Evolutionary conservation across 2,329 filamentous ascomycete species (phyloP).

Genomic region (Gnomoniopsis sp.): DNA sequence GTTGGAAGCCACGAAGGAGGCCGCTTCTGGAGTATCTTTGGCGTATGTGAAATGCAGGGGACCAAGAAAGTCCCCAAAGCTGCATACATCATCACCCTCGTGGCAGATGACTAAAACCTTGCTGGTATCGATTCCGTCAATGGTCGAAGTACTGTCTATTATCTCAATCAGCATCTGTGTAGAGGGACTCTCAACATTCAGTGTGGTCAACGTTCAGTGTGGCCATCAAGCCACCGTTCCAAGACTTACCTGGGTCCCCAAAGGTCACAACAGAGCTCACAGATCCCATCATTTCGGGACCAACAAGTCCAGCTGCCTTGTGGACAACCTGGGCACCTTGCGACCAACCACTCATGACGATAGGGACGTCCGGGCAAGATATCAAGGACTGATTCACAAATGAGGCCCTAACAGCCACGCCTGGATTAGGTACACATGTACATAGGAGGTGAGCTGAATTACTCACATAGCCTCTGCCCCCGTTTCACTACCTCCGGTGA

Average conservation of each 20-base stretch:
- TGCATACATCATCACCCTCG: conserved; percentile 24
- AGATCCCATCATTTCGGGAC: conserved; percentile 13
- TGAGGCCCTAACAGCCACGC: conserved; percentile 28
- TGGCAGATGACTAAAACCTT: conserved; percentile 23
- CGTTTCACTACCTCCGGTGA: conserved; percentile 21
- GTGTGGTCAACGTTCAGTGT: no score
- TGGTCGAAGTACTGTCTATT: conserved; percentile 17
- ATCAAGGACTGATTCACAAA: conserved; percentile 24
- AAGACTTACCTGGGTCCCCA: conserved; percentile 24
- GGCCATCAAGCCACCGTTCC: not conserved
- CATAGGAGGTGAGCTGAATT: not conserved
- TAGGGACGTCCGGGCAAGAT: conserved; percentile 35
- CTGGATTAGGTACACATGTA: not conserved
- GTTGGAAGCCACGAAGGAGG: conserved; percentile 21
- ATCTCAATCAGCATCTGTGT: not conserved
- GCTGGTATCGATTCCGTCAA: conserved; percentile 16
- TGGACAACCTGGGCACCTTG: conserved; percentile 29
- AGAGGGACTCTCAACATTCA: no score
- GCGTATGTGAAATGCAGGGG: conserved; percentile 26
- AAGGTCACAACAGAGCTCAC: conserved; percentile 27
- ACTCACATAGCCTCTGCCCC: conserved; percentile 19
- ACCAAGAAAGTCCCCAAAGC: conserved; percentile 22
- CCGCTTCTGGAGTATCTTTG: conserved; percentile 21
- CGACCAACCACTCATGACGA: conserved; percentile 39
- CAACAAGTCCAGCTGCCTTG: conserved; percentile 23